Conservation (phyloP, 2,329 filamentous ascomycete genomes). For the Salinomyces thailandicus region DNA sequence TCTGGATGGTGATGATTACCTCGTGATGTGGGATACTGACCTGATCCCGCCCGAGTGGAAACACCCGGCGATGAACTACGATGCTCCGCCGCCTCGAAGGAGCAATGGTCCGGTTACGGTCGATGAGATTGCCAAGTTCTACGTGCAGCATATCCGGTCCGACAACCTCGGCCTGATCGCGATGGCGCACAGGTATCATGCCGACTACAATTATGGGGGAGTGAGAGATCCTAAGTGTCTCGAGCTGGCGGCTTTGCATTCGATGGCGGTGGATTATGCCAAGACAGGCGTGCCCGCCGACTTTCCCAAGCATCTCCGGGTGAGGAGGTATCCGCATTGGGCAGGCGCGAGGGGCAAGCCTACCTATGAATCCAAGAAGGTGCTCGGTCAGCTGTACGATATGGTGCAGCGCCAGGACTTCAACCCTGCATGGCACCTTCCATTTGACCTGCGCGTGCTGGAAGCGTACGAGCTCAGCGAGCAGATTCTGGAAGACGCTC, state of each 20-base stretch:
- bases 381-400: slow-evolving; percentile 77
- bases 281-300: slow-evolving; percentile 75
- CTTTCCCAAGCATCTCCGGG: slow-evolving; percentile 52
- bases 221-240: slow-evolving; percentile 61
- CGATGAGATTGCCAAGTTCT: slow-evolving; percentile 70
- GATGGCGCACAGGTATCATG: slow-evolving; percentile 65
- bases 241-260: slow-evolving; percentile 69
- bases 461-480: slow-evolving; percentile 48
- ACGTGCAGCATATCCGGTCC: slow-evolving; percentile 87
- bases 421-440: slow-evolving; percentile 58
- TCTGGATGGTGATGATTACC: slow-evolving; percentile 89
- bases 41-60: slow-evolving; percentile 64
- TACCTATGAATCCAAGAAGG: slow-evolving; percentile 56
- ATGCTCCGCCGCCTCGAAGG: slow-evolving; percentile 45
- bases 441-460: slow-evolving; percentile 69
- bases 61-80: slow-evolving; percentile 66
- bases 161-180: slow-evolving; percentile 74
- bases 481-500: slow-evolving; percentile 47
- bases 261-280: slow-evolving; percentile 83
- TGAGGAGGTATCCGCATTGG: slow-evolving; percentile 68
- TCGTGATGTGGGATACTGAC: slow-evolving; percentile 78
- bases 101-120: slow-evolving; percentile 55
- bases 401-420: slow-evolving; percentile 60
- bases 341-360: slow-evolving; percentile 52
- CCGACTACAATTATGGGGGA: slow-evolving; percentile 53